phyloP scores from a whole-genome alignment of 305 asterid genomes.

The Solanum hybrid region DNA sequence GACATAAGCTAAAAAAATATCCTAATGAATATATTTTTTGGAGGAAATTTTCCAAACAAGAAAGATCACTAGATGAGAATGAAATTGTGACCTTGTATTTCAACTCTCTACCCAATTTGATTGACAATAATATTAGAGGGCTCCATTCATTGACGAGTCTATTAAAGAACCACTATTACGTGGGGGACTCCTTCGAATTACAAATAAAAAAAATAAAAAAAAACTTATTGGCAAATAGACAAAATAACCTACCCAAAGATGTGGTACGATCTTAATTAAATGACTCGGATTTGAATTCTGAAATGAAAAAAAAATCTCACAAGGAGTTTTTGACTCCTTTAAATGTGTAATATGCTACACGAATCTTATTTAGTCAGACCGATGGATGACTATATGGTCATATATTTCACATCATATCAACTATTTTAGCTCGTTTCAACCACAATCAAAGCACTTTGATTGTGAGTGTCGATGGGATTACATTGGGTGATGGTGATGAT shows the following conservation, averaged over 20 bases:
- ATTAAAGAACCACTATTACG: neutral
- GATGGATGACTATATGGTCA: neutral
- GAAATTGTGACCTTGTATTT: neutral
- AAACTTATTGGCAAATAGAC: neutral
- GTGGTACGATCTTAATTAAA: neutral
- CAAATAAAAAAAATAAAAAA: no score
- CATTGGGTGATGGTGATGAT: neutral
- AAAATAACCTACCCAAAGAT: no score
- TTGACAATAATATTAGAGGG: neutral
- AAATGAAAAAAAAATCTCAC: neutral
- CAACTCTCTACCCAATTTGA: neutral
- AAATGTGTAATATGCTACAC: neutral
- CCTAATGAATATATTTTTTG: neutral
- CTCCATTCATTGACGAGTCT: neutral
- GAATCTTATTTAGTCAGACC: neutral
- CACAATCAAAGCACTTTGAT: neutral
- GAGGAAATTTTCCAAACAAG: neutral
- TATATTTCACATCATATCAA: neutral
- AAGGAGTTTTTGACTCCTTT: neutral
- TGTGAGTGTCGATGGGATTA: neutral
- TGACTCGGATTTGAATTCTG: neutral
- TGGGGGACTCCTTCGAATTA: neutral
- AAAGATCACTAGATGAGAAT: neutral
- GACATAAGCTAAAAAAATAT: neutral
- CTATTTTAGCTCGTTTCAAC: neutral